phyloP scores from a whole-genome alignment of 208 protist genomes.

The Crithidia thermophila region DNA sequence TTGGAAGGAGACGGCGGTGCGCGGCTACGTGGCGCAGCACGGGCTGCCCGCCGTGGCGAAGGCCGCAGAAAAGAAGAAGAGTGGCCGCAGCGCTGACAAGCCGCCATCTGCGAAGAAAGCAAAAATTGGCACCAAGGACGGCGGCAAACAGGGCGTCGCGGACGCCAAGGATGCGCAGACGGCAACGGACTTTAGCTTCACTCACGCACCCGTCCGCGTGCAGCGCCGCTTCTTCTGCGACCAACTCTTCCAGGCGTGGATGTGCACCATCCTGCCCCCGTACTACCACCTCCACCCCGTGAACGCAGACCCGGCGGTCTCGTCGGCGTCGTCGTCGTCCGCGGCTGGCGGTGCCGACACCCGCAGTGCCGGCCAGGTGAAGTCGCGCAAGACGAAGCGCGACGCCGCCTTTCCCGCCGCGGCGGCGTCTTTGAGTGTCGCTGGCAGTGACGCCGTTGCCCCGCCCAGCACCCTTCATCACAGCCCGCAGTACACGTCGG shows the following conservation, averaged over 20 bases:
- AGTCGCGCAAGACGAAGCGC: slow-evolving; percentile 7
- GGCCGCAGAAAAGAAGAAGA: background rate
- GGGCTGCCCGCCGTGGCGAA: background rate
- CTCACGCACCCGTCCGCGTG: slow-evolving; percentile 64
- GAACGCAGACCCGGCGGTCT: background rate
- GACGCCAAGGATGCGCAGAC: background rate
- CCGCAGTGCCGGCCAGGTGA: background rate
- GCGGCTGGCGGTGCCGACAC: background rate
- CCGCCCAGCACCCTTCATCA: background rate
- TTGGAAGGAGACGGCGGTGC: slow-evolving; percentile 82
- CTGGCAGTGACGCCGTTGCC: background rate
- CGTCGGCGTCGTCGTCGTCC: background rate
- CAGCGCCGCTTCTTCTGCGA: slow-evolving; percentile 76
- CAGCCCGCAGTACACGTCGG: slow-evolving; percentile 54
- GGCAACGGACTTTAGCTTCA: background rate
- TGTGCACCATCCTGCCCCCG: slow-evolving; percentile 86
- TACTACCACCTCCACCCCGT: slow-evolving; percentile 65
- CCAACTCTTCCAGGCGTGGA: slow-evolving; percentile 87
- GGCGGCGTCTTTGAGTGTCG: background rate
- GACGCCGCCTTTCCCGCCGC: slow-evolving; percentile 21
- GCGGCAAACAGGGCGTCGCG: background rate
- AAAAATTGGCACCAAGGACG: background rate
- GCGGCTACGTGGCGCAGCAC: slow-evolving; percentile 39
- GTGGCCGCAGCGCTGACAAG: background rate
- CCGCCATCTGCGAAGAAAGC: slow-evolving; percentile 24